Conservation (phyloP, 306 rosid species). For the Lagenaria siceraria region DNA sequence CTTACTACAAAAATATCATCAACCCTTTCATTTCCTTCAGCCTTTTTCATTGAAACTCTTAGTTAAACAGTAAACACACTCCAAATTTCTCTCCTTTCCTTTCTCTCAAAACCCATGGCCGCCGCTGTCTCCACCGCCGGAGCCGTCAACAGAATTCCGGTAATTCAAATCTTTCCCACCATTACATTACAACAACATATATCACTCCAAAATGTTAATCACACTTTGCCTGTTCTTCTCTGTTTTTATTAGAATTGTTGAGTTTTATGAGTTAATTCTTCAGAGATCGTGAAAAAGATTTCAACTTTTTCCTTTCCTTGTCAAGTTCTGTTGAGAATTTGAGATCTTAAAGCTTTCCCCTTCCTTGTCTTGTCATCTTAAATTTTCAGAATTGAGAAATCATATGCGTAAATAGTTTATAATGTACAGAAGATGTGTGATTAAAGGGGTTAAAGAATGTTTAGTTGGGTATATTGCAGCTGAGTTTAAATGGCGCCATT, state of each 20-base stretch:
- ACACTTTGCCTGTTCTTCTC: not conserved
- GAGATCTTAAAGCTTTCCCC: not conserved
- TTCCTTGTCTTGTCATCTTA: no score
- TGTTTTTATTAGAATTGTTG: not conserved
- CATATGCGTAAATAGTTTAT: no score
- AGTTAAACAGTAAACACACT: not conserved
- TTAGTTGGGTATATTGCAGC: conserved; percentile 17
- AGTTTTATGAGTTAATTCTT: not conserved
- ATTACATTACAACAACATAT: not conserved
- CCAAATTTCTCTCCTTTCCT: not conserved
- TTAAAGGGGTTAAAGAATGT: not conserved
- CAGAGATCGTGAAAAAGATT: not conserved
- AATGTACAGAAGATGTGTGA: not conserved
- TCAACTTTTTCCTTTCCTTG: not conserved
- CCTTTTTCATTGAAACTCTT: not conserved
- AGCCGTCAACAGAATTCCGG: conserved; percentile 41
- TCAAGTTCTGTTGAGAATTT: not conserved
- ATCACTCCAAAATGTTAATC: not conserved
- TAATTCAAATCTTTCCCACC: conserved; percentile 18
- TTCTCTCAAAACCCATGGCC: conserved; percentile 23
- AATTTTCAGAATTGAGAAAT: no score
- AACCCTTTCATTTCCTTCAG: not conserved
- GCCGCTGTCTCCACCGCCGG: conserved; percentile 44
- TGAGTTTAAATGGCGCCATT: conserved; percentile 40
- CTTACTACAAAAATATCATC: not conserved